Evolutionary conservation across 495 filamentous ascomycete species (phyloP).

Genomic region (Filosporella fistucella): DNA sequence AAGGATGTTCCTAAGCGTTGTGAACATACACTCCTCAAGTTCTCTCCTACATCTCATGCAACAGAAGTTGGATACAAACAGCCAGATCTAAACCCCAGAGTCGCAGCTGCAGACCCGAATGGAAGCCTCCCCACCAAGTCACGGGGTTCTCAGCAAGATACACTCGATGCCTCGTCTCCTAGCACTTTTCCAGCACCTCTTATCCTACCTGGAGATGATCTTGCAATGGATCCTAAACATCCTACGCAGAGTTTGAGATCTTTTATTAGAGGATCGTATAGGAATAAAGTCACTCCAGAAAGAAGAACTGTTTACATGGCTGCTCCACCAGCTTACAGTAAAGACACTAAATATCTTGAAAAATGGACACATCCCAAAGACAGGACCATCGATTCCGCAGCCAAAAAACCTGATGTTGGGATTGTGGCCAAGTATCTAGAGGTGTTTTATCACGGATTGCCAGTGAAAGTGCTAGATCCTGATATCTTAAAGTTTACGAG

Average conservation of each 20-base stretch:
- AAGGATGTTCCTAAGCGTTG: too few relatives aligned
- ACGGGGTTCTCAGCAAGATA: not conserved
- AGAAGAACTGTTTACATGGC: conserved; percentile 53
- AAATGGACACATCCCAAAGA: conserved; percentile 31
- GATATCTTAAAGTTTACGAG: conserved; percentile 1
- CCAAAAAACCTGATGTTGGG: conserved; percentile 21
- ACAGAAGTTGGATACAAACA: conserved; percentile 3
- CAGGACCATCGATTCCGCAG: not conserved
- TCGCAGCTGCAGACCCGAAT: conserved; percentile 9
- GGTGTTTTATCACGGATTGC: conserved; percentile 58
- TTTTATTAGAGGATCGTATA: conserved; percentile 43
- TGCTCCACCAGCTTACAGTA: conserved; percentile 33
- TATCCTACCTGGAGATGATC: conserved; percentile 55
- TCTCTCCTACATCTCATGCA: not conserved
- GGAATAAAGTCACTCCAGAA: conserved; percentile 46
- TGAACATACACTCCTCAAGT: not conserved
- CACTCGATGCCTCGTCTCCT: not conserved
- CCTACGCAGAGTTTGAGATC: conserved; percentile 52
- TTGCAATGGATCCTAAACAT: conserved; percentile 47
- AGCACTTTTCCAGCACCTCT: conserved; percentile 54
- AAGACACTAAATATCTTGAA: conserved; percentile 29
- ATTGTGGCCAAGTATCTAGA: conserved; percentile 47
- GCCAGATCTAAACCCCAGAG: not conserved
- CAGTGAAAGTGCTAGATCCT: conserved; percentile 37
- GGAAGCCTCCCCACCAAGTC: conserved; percentile 6